Conservation (phyloP, 768 basidiomycete genomes). For the Mycena filopes region DNA sequence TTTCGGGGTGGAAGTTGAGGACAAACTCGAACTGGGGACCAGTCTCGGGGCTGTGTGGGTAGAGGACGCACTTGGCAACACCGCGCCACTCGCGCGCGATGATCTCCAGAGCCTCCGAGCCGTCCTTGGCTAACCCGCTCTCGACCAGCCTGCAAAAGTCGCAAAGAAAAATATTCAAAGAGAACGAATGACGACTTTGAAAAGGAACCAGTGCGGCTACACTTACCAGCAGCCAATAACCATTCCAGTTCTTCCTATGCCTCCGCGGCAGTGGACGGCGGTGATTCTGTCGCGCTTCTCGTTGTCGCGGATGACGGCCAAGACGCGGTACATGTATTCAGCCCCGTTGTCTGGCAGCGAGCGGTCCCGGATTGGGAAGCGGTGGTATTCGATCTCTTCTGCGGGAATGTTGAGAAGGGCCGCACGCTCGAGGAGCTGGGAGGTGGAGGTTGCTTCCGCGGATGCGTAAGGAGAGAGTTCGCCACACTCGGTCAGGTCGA, state of each 20-base stretch:
- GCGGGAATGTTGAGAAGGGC: constrained; percentile 58
- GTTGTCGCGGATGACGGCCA: constrained; percentile 70
- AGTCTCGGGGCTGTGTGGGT: constrained; percentile 83
- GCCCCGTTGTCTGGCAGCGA: constrained; percentile 65
- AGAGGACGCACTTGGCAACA: constrained; percentile 82
- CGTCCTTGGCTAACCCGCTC: constrained; percentile 48
- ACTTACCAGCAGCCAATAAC: constrained; percentile 48
- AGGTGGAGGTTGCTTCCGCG: constrained; percentile 14
- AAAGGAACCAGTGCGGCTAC: too few relatives aligned
- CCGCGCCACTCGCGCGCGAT: constrained; percentile 67
- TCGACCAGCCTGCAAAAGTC: constrained; percentile 65
- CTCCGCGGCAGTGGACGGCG: constrained; percentile 86
- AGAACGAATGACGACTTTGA: neutral
- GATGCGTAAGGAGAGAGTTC: constrained; percentile 74
- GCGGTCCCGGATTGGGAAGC: constrained; percentile 82
- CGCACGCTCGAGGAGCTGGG: constrained; percentile 64
- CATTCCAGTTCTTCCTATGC: constrained; percentile 75
- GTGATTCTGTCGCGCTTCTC: constrained; percentile 64
- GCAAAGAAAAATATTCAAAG: constrained; percentile 39
- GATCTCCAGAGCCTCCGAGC: constrained; percentile 26
- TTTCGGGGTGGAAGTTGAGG: constrained; percentile 58
- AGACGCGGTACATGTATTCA: constrained; percentile 67
- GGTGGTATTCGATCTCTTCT: constrained; percentile 70
- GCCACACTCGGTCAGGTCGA: constrained; percentile 86
- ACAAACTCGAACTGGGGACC: constrained; percentile 84